phyloP scores from a whole-genome alignment of 495 filamentous ascomycete species.

The Penicillium paradoxum region DNA sequence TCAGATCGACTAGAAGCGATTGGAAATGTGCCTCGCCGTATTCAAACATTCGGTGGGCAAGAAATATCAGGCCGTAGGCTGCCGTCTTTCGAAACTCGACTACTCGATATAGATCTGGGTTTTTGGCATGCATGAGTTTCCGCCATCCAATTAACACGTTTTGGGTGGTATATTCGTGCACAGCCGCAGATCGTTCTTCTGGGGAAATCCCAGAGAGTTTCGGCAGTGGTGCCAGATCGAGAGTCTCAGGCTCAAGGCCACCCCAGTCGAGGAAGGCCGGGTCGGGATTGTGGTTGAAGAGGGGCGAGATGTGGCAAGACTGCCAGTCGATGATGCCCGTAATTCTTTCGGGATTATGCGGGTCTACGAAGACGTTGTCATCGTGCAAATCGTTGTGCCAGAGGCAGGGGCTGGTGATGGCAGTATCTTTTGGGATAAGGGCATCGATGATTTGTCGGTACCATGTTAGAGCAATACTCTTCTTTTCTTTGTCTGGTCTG shows the following conservation, averaged over 20 bases:
- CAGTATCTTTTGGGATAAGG: neutral
- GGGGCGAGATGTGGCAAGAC: conserved; percentile 30
- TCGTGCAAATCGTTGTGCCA: conserved; percentile 41
- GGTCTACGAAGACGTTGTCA: conserved; percentile 39
- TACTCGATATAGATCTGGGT: conserved; percentile 23
- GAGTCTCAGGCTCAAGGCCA: conserved; percentile 28
- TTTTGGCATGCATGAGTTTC: conserved; percentile 31
- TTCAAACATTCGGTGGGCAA: conserved; percentile 33
- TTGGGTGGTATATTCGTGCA: conserved; percentile 21
- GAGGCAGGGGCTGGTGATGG: conserved; percentile 25
- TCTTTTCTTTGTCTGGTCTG: conserved; percentile 27
- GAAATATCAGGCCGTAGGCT: conserved; percentile 30
- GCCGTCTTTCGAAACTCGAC: conserved; percentile 27
- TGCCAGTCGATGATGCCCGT: conserved; percentile 40
- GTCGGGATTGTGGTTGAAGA: conserved; percentile 32
- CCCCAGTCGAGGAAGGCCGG: conserved; percentile 30
- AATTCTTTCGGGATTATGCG: conserved; percentile 27
- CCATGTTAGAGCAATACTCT: conserved; percentile 17
- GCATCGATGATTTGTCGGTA: neutral
- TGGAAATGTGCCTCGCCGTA: conserved; percentile 35
- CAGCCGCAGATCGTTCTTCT: conserved; percentile 18
- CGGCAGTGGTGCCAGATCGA: conserved; percentile 22
- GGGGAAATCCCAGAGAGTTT: conserved; percentile 20
- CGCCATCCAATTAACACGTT: conserved; percentile 32
- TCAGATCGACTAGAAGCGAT: conserved; percentile 28